Conservation (phyloP, 2,329 filamentous ascomycete genomes). For the Blastomyces emzantsi region DNA sequence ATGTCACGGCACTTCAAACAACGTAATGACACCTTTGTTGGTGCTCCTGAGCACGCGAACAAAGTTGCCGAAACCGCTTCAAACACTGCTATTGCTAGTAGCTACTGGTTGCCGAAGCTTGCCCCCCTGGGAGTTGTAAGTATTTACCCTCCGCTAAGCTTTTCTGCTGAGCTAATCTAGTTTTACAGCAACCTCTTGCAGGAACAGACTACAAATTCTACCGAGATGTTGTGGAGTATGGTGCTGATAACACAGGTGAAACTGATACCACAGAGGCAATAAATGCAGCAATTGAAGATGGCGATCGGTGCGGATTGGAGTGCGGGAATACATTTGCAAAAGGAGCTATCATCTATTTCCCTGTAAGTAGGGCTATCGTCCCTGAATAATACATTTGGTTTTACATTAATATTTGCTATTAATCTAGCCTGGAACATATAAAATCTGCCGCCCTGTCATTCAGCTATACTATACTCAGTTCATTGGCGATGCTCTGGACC, state of each 20-base stretch:
- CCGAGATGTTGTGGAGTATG: constrained; percentile 8
- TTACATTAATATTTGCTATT: not conserved
- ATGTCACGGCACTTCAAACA: not conserved
- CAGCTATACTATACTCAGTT: constrained; percentile 89
- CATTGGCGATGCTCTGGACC: constrained; percentile 59
- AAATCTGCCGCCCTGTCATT: constrained; percentile 66
- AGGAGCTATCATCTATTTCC: constrained; percentile 88
- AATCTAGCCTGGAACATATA: constrained; percentile 59
- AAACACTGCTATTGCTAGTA: not conserved
- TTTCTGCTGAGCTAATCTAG: not conserved
- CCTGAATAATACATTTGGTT: not conserved
- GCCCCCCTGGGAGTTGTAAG: not conserved
- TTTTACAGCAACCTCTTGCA: constrained; percentile 4
- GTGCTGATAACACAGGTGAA: constrained; percentile 32
- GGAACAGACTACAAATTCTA: not conserved
- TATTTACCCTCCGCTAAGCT: not conserved
- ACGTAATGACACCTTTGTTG: not conserved
- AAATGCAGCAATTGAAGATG: constrained; percentile 70
- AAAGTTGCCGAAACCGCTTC: not conserved
- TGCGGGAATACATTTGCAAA: constrained; percentile 78
- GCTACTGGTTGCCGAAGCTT: constrained; percentile 9
- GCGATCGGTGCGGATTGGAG: constrained; percentile 65
- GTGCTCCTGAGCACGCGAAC: not conserved
- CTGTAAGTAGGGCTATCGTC: constrained; percentile 29
- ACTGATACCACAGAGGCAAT: constrained; percentile 83